Percentiles rank a stretch among this genome's conserved stretches.
phyloP scores from a whole-genome alignment of 306 rosid species.

The Geum urbanum region DNA sequence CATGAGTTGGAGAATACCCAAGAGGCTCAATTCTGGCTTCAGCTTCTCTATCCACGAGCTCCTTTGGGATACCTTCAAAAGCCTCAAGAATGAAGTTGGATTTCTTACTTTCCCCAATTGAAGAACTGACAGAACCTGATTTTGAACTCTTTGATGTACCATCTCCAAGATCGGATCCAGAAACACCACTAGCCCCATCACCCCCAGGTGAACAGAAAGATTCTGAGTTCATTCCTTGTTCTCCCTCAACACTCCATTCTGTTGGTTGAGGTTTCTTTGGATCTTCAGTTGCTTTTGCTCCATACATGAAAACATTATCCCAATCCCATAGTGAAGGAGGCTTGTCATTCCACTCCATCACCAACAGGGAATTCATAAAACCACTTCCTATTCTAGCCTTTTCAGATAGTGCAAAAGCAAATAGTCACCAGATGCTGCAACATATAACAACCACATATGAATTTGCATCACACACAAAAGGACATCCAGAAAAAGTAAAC shows the following conservation, averaged over 20 bases:
- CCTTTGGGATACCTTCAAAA: conserved; percentile 46
- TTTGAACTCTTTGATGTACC: conserved; percentile 60
- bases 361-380: conserved; percentile 13
- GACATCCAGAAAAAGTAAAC: neutral
- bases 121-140: conserved; percentile 69
- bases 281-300: conserved; percentile 54
- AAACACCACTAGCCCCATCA: conserved; percentile 43
- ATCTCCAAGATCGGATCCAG: conserved; percentile 46
- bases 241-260: conserved; percentile 49
- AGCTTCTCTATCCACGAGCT: conserved; percentile 30
- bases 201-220: conserved; percentile 46
- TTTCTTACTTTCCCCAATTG: conserved; percentile 61
- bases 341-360: conserved; percentile 87
- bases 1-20: conserved; percentile 45
- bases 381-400: conserved; percentile 9
- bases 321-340: conserved; percentile 68
- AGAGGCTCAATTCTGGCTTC: conserved; percentile 23
- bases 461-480: conserved; percentile 1
- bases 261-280: conserved; percentile 37
- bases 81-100: conserved; percentile 50
- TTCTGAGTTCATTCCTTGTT: conserved; percentile 51
- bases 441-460: conserved; percentile 18
- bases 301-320: conserved; percentile 59
- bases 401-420: neutral
- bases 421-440: conserved; percentile 39